These are phyloP conservation scores for Canna indica DNA, from an alignment of 176 grass and related monocot species.

Conservation along the genomic window DNA sequence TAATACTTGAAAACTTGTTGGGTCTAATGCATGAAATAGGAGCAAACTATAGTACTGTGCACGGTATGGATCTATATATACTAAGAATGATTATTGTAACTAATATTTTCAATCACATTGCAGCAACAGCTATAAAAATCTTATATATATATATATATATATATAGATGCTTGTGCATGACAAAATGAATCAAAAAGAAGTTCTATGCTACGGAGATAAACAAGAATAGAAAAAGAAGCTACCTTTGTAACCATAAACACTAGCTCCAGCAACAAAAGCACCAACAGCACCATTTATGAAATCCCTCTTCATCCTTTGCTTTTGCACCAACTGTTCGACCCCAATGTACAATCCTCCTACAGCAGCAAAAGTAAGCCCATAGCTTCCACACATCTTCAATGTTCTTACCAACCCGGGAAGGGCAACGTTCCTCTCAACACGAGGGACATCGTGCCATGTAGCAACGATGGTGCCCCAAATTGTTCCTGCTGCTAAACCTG, in stretches of 20 bases:
- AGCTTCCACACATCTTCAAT: conserved; percentile 89
- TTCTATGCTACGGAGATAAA: neutral
- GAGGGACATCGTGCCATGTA: conserved; percentile 94
- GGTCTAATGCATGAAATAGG: too few species aligned
- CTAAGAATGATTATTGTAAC: neutral
- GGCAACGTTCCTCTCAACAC: conserved; percentile 83
- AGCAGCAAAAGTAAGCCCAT: conserved; percentile 75
- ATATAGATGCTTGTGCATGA: too few species aligned
- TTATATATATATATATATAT: too few species aligned
- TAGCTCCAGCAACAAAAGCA: conserved; percentile 72
- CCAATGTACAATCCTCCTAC: conserved; percentile 88
- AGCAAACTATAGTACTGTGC: neutral
- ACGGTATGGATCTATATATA: neutral
- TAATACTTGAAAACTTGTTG: too few species aligned
- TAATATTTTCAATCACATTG: neutral
- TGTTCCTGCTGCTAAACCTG: conserved; percentile 56
- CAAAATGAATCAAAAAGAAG: neutral
- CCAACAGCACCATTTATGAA: conserved; percentile 78
- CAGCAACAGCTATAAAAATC: neutral
- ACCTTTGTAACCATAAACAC: conserved; percentile 88
- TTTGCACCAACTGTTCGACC: conserved; percentile 71
- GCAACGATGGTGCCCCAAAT: conserved; percentile 91
- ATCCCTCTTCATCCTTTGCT: conserved; percentile 85
- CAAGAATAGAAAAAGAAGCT: neutral
- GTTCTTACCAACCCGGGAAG: conserved; percentile 86